Evolutionary conservation across 495 filamentous ascomycete genomes (phyloP).

Genomic region (Neurospora terricola): DNA sequence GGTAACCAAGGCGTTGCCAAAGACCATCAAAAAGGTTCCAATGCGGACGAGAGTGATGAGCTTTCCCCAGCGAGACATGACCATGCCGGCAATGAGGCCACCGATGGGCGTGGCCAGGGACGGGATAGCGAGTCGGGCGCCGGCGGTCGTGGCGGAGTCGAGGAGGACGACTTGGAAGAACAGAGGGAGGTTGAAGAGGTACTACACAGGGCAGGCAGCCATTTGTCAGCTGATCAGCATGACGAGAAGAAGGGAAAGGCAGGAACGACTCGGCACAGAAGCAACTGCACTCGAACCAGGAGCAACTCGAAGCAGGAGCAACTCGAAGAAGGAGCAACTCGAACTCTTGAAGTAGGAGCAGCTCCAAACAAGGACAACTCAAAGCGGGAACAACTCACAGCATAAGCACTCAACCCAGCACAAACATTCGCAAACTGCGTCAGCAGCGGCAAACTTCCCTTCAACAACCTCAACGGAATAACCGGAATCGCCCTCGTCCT

Average conservation of each 20-base stretch:
- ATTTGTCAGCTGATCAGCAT: background rate
- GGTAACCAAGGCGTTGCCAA: constrained; percentile 49
- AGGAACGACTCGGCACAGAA: background rate
- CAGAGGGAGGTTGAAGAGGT: constrained; percentile 54
- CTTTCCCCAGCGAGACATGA: constrained; percentile 57
- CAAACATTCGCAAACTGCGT: constrained; percentile 52
- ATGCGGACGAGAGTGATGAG: constrained; percentile 43
- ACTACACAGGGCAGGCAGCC: constrained; percentile 26
- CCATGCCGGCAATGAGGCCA: constrained; percentile 47
- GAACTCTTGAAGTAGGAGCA: background rate
- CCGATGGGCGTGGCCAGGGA: constrained; percentile 53
- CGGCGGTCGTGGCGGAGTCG: constrained; percentile 52
- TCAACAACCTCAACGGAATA: constrained; percentile 48
- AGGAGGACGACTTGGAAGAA: constrained; percentile 55
- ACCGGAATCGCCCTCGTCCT: constrained; percentile 50
- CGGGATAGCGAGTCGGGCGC: constrained; percentile 48
- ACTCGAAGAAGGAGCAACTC: background rate
- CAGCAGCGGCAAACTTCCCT: constrained; percentile 40
- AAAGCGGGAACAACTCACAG: constrained; percentile 31
- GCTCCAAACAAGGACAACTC: background rate
- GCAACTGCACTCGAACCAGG: background rate
- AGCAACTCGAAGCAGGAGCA: background rate
- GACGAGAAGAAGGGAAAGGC: background rate
- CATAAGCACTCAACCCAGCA: constrained; percentile 52
- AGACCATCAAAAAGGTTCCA: constrained; percentile 47